Evolutionary conservation across 2,329 filamentous ascomycete genomes (phyloP).

Genomic region (Coniochaeta prunicola): DNA sequence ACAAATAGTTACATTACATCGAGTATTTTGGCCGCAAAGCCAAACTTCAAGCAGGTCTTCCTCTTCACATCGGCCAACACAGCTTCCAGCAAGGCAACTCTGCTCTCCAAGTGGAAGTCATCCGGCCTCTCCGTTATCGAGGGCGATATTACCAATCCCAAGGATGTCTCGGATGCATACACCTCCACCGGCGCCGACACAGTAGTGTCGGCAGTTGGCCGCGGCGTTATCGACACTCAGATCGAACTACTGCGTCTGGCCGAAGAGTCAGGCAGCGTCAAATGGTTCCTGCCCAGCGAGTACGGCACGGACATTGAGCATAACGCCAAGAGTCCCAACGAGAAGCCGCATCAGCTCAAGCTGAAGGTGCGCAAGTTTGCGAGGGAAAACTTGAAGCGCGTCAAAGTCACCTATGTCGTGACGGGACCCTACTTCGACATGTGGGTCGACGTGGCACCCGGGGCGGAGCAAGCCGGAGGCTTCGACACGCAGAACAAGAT

Average conservation of each 20-base stretch:
- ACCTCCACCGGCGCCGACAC: conserved; percentile 58
- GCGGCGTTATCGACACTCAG: conserved; percentile 54
- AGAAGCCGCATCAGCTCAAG: conserved; percentile 64
- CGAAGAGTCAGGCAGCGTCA: conserved; percentile 42
- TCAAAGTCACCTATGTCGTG: conserved; percentile 61
- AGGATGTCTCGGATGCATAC: background rate
- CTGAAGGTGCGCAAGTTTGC: conserved; percentile 59
- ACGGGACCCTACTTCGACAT: conserved; percentile 64
- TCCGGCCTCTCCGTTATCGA: conserved; percentile 46
- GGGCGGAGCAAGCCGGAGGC: conserved; percentile 37
- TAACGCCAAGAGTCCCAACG: conserved; percentile 44
- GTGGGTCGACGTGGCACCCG: conserved; percentile 40
- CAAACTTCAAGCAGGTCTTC: conserved; percentile 23
- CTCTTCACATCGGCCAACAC: conserved; percentile 40
- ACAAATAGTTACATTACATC: conserved; percentile 25
- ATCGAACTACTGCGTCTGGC: conserved; percentile 55
- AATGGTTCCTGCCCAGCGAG: conserved; percentile 61
- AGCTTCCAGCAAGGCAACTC: conserved; percentile 37
- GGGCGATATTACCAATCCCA: conserved; percentile 35
- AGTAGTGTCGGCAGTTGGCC: conserved; percentile 57
- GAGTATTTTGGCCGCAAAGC: conserved; percentile 25
- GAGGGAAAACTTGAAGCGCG: conserved; percentile 39
- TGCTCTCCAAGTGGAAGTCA: conserved; percentile 33
- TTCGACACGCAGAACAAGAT: conserved; percentile 51
- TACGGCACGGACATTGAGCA: conserved; percentile 62